Conservation (phyloP, 306 rosid species). For the Carpinus viminea region DNA sequence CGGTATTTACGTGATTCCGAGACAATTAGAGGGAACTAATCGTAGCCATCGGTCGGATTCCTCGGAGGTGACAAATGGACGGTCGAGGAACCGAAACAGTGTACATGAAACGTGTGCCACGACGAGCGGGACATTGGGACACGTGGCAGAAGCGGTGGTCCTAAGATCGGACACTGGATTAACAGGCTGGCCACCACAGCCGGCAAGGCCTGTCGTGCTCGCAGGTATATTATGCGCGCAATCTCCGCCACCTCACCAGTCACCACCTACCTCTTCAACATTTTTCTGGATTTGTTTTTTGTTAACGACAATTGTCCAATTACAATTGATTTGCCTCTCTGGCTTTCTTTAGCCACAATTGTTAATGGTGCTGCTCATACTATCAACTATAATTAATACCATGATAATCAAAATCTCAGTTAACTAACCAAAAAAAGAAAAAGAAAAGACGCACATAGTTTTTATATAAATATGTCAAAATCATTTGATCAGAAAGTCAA, state of each 20-base stretch:
- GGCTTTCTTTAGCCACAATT: too few species aligned
- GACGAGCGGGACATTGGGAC: background rate
- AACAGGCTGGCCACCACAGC: slow-evolving; percentile 33
- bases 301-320: background rate
- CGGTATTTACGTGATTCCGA: background rate
- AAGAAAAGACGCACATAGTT: too few species aligned
- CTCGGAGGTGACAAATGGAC: background rate
- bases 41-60: background rate
- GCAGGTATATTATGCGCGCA: slow-evolving; percentile 24
- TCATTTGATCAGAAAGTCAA: too few species aligned
- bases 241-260: slow-evolving; percentile 27
- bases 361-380: too few species aligned
- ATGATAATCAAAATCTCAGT: too few species aligned
- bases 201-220: slow-evolving; percentile 25
- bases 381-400: too few species aligned
- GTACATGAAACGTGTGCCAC: background rate
- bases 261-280: too few species aligned
- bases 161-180: background rate
- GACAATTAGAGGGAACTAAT: too few species aligned
- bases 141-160: slow-evolving; percentile 26
- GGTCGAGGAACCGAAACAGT: slow-evolving; percentile 12
- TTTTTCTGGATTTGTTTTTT: background rate
- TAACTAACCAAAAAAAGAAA: too few species aligned
- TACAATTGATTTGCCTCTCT: too few species aligned
- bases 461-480: too few species aligned